Base-by-base conservation (phyloP, 2,329 filamentous ascomycete genomes). In the Furcasterigmium sp. region DNA sequence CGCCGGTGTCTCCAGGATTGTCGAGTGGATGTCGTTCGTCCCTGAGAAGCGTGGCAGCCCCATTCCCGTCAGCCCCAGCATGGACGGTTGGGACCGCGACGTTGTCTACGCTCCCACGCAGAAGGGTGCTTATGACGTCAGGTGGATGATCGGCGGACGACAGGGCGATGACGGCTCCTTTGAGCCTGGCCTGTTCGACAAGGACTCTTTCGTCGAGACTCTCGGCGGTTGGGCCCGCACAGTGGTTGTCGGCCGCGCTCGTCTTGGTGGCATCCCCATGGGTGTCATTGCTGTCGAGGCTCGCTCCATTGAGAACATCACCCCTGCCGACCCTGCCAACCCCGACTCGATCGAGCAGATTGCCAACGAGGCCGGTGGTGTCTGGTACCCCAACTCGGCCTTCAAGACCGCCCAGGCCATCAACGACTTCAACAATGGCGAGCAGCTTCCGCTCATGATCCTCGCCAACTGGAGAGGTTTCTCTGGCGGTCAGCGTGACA, bases 381-480 rank as follows among this genome's bases (percentile, higher is more conserved):
- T 98, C 21, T 98, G 93, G 93, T 98, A 97, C 73, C 93, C 93
- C 62, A 98, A 98, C 80, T 97, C 91, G 10, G 93, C 93, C 19
- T 98, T 91, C 84, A 98, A 98, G 86, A 98, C 93, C 49, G 93
- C 93, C 3, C 93, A 98, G 69, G 93, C 93, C 44, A 95, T 98
- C 72, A 90, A 86, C 59, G 93, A 98, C 75, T 98, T 98, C 81
- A 98, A 98, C 81, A 82, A 95, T 53, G 93, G 93, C 64, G 93
- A 98, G 72, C 93, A 98, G 73, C 78, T 98, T 60, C 93, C 93
- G 45, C 75, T 98, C 53, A 97, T 98, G 90, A 98, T 98, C 63
- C 82, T 98, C 51, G 93, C 93, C 70, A 98, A 98, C 79, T 98
- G 93, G 93, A 85, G 93, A 82, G 93, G 93, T 75, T 98, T 98